Percentiles rank a stretch among this genome's conserved stretches.
phyloP scores from a whole-genome alignment of 306 rosid species.

The Rubus parviflorus region DNA sequence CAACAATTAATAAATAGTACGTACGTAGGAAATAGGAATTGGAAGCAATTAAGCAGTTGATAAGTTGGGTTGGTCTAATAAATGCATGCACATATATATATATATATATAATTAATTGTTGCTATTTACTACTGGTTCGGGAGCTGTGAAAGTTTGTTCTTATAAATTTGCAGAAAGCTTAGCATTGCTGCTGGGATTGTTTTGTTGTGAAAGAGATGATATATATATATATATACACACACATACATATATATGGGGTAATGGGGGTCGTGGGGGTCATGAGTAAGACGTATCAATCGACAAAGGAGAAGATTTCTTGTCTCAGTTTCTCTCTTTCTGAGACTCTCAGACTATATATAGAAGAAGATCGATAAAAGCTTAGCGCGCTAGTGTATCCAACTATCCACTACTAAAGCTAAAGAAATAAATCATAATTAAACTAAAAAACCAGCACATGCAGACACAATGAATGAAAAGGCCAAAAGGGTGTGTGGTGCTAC shows the following conservation, averaged over 20 bases:
- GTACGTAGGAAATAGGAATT: neutral
- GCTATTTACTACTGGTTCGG: neutral
- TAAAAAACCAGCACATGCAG: neutral
- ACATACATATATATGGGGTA: too few relatives aligned
- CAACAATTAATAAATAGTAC: neutral
- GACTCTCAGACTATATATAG: neutral
- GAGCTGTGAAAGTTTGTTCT: neutral
- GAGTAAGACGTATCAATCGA: conserved; percentile 94
- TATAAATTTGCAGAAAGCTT: neutral
- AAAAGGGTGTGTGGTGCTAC: neutral
- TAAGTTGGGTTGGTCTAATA: conserved; percentile 4
- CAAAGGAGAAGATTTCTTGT: conserved; percentile 67
- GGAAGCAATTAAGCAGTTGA: neutral
- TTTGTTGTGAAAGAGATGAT: neutral
- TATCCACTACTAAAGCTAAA: neutral
- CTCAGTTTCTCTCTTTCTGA: conserved; percentile 31
- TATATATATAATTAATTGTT: neutral
- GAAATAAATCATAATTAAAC: neutral
- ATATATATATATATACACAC: neutral
- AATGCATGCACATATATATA: neutral
- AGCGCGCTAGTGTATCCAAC: neutral
- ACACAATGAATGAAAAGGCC: conserved; percentile 3
- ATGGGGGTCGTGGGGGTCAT: conserved; percentile 62
- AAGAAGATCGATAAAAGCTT: neutral
- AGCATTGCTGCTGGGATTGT: neutral